A percentile compares a stretch with the other conserved stretches of the same genome.
These are phyloP conservation scores for Plasmopara muralis DNA, from an alignment of 352 stramenopile species.

Conservation along the genomic window DNA sequence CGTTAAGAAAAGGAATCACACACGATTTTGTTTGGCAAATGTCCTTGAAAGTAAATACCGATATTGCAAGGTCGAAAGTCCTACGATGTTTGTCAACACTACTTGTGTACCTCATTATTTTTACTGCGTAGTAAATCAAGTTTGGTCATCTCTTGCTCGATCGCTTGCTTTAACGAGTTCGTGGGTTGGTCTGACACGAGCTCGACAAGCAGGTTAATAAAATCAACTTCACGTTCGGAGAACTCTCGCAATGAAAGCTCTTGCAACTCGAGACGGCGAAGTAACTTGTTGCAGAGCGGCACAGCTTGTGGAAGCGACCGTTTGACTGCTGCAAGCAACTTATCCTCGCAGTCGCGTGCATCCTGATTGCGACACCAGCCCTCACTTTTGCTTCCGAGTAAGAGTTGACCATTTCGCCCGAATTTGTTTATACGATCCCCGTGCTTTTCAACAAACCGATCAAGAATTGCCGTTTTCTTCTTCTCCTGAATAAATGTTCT, in stretches of 20 bases:
- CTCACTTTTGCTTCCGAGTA: slow-evolving; percentile 1
- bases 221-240: slow-evolving; percentile 69
- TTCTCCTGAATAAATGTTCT: slow-evolving; percentile 33
- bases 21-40: slow-evolving; percentile 19
- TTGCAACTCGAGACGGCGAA: slow-evolving; percentile 63
- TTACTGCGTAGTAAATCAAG: slow-evolving; percentile 14
- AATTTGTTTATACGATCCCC: slow-evolving; percentile 59
- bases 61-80: slow-evolving; percentile 23
- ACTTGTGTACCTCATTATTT: too few relatives aligned
- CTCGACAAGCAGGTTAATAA: slow-evolving; percentile 74
- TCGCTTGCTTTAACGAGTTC: slow-evolving; percentile 58
- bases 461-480: slow-evolving; percentile 67
- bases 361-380: slow-evolving; percentile 37
- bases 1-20: slow-evolving; percentile 37
- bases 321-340: slow-evolving; percentile 50
- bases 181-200: slow-evolving; percentile 68
- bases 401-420: slow-evolving; percentile 12
- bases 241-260: slow-evolving; percentile 67
- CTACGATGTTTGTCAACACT: slow-evolving; percentile 19
- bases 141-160: slow-evolving; percentile 60
- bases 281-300: slow-evolving; percentile 58
- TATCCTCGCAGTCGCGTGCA: slow-evolving; percentile 46
- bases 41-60: slow-evolving; percentile 2
- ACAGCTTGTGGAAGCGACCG: slow-evolving; percentile 57
- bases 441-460: slow-evolving; percentile 75